Evolutionary conservation across 2,329 filamentous ascomycete genomes (phyloP).

Genomic region (Metarhizium rileyi): DNA sequence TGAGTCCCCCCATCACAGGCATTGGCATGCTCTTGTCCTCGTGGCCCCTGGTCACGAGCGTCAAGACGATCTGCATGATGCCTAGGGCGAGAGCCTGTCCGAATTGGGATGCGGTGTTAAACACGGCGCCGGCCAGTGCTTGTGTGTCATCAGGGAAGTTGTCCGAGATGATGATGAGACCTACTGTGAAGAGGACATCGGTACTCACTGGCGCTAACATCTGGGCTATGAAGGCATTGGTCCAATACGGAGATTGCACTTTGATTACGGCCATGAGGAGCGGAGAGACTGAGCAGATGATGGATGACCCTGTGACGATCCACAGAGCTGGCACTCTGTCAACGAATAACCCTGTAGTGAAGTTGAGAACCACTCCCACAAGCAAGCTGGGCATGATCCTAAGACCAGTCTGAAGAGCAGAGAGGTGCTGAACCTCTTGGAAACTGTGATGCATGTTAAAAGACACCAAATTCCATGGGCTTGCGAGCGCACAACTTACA

Average conservation of each 20-base stretch:
- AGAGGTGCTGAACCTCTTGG: conserved; percentile 37
- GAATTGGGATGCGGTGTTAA: conserved; percentile 48
- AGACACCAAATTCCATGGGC: no score
- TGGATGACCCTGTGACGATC: conserved; percentile 28
- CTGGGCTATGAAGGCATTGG: conserved; percentile 32
- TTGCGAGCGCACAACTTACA: conserved; percentile 23
- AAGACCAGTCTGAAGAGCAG: conserved; percentile 34
- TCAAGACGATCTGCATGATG: conserved; percentile 34
- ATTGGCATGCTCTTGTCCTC: conserved; percentile 13
- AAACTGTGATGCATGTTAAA: conserved; percentile 27
- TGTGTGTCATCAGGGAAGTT: conserved; percentile 47
- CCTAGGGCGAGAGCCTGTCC: conserved; percentile 41
- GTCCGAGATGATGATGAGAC: conserved; percentile 42
- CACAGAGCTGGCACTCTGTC: conserved; percentile 29
- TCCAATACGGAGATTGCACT: conserved; percentile 42
- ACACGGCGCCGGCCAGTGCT: conserved; percentile 50
- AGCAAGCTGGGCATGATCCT: conserved; percentile 36
- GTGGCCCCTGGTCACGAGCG: conserved; percentile 25
- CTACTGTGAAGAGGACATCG: conserved; percentile 46
- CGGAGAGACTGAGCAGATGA: conserved; percentile 34
- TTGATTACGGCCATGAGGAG: conserved; percentile 45
- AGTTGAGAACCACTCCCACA: conserved; percentile 31
- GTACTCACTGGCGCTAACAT: conserved; percentile 30
- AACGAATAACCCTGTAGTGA: conserved; percentile 35
- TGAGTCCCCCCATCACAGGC: conserved; percentile 37